These are phyloP conservation scores for Geotrichum macrosporum DNA, from an alignment of 1,139 yeast genomes.

Conservation along the genomic window DNA sequence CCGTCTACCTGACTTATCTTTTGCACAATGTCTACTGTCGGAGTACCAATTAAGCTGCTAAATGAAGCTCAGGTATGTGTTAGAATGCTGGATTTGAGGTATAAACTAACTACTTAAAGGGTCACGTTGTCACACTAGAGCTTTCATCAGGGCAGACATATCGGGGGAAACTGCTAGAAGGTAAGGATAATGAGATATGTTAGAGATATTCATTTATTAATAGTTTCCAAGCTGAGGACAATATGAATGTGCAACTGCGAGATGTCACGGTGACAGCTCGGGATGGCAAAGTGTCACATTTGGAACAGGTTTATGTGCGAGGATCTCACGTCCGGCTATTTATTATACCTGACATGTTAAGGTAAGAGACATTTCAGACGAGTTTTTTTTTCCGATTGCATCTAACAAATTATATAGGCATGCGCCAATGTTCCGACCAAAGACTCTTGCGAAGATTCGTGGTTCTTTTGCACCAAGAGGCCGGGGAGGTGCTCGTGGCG, in stretches of 20 bases:
- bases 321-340: slow-evolving; percentile 87
- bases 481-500: slow-evolving; percentile 27
- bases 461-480: slow-evolving; percentile 27
- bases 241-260: slow-evolving; percentile 83
- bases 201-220: neutral
- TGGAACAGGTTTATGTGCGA: slow-evolving; percentile 83
- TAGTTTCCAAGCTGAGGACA: slow-evolving; percentile 54
- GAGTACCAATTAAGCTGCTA: slow-evolving; percentile 80
- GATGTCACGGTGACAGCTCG: slow-evolving; percentile 78
- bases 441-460: slow-evolving; percentile 33
- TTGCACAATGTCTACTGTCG: slow-evolving; percentile 39
- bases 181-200: slow-evolving; percentile 35
- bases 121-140: slow-evolving; percentile 81
- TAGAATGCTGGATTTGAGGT: neutral
- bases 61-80: slow-evolving; percentile 66
- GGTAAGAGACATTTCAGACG: slow-evolving; percentile 24
- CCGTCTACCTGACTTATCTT: slow-evolving; percentile 3
- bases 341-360: slow-evolving; percentile 79
- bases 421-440: slow-evolving; percentile 75
- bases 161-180: slow-evolving; percentile 77
- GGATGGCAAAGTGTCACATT: slow-evolving; percentile 69
- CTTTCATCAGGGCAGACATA: slow-evolving; percentile 81
- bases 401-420: slow-evolving; percentile 47
- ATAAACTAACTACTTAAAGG: slow-evolving; percentile 39
- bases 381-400: neutral